Base-by-base conservation (phyloP, 306 rosid species). In the Prosopis cineraria region DNA sequence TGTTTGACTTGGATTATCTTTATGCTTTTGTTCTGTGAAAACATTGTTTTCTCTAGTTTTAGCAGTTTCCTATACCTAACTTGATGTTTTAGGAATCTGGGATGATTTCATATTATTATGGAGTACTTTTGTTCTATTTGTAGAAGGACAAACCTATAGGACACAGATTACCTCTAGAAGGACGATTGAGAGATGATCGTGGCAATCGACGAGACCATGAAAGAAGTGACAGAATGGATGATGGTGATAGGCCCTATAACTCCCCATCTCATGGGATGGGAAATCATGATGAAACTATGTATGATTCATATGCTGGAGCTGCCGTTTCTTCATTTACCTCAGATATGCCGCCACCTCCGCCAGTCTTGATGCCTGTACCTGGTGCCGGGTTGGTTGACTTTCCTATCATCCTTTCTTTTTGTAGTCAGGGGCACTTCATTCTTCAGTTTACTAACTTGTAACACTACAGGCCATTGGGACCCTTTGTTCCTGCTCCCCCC, bases 401-500 rank as follows among this genome's bases (percentile, higher is more conserved):
- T 80, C 58, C 65, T 14, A 13, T 68, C 24, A 7, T 73, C 20
- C 37, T 66, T 39, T 70, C 43, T 17, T 33, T 77, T 79, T 19
- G 45, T 12, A 68, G 27, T 48, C 62, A 41, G 68, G 50, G 48
- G 31, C 9, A 41, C 41, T 27, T 70, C 16, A 12, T 48, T 11
- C 48, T 5, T 29, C 41, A 53, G 74, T 65, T 85, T 44, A 77
- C 41, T 30, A 59, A 60, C 74, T 68, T 74, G 45, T 56, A 82
- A 77, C 55, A 62, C 72, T 80, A 70, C 93, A 95, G 99, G 78
- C 99, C 99, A 48, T 81, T 95, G 72, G 99, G 99, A 78, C 99
- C 99, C 69, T 95, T 95, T 77, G 99, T 95, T 75, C 99, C 99
- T 73, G 99, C 99, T 81, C 99, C 99, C 31, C 99, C 99, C 65